Percentiles rank a stretch among this genome's conserved stretches.
phyloP scores from a whole-genome alignment of 495 filamentous ascomycete genomes.

The Xylaria bambusicola region DNA sequence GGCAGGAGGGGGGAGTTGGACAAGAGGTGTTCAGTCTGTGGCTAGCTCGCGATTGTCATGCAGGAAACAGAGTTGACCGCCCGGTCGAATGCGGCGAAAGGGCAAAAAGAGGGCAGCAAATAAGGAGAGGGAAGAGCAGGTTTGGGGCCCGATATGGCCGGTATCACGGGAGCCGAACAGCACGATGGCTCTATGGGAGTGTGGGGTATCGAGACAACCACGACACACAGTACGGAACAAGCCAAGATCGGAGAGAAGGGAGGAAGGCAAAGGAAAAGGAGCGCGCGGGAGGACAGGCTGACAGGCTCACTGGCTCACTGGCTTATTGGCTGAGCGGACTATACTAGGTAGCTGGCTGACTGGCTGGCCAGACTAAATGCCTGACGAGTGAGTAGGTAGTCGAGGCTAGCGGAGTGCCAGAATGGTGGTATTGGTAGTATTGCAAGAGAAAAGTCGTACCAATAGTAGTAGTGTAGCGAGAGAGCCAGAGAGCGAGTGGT shows the following conservation, averaged over 20 bases:
- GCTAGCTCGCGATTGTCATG: conserved; percentile 34
- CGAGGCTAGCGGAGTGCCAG: neutral
- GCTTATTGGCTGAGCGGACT: neutral
- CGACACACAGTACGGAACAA: conserved; percentile 15
- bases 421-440: neutral
- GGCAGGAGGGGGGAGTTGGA: conserved; percentile 37
- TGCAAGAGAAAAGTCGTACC: neutral
- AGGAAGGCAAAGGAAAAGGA: neutral
- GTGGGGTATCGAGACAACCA: conserved; percentile 27
- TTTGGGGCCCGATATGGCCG: conserved; percentile 35
- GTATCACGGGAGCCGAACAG: conserved; percentile 28
- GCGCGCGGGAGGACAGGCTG: conserved; percentile 2
- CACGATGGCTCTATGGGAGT: conserved; percentile 23
- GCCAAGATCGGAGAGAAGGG: conserved; percentile 5
- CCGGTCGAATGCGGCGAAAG: conserved; percentile 34
- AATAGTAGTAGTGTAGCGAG: neutral
- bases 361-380: neutral
- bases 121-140: conserved; percentile 29
- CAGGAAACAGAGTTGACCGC: conserved; percentile 35
- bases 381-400: neutral
- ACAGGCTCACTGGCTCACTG: neutral
- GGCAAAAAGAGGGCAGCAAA: conserved; percentile 40
- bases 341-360: neutral
- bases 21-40: conserved; percentile 32
- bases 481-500: neutral